Conservation (phyloP, 805 yeast species). For the Zygosaccharomyces pseudorouxii region DNA sequence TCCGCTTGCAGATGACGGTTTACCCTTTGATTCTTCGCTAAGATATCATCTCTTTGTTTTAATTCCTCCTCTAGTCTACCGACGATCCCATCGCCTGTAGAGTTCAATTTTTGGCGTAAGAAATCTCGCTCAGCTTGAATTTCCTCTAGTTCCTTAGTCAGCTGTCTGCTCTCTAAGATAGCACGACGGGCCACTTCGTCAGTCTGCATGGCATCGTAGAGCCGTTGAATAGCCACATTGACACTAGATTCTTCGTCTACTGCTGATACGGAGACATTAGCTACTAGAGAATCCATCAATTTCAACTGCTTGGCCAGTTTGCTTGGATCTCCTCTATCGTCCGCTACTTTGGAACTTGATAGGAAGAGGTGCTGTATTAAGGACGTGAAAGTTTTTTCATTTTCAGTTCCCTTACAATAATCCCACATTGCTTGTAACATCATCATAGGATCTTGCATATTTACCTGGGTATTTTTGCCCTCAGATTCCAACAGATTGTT, state of each 20-base stretch:
- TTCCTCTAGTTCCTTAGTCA: conserved; percentile 48
- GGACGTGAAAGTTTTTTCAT: conserved; percentile 46
- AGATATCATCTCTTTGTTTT: conserved; percentile 62
- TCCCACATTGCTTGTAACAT: conserved; percentile 48
- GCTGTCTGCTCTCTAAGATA: conserved; percentile 52
- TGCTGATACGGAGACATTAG: conserved; percentile 54
- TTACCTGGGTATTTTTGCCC: conserved; percentile 37
- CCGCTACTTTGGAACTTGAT: conserved; percentile 27
- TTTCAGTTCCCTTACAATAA: conserved; percentile 53
- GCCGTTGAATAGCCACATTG: conserved; percentile 74
- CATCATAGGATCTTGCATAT: conserved; percentile 57
- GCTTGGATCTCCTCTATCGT: conserved; percentile 25
- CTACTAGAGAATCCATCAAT: conserved; percentile 65
- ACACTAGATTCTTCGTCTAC: conserved; percentile 57
- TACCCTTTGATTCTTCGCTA: conserved; percentile 58
- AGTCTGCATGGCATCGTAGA: conserved; percentile 72
- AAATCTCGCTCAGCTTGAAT: conserved; percentile 53
- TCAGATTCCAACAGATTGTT: conserved; percentile 27
- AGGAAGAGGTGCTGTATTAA: conserved; percentile 39
- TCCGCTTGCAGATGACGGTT: conserved; percentile 60
- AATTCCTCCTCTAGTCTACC: conserved; percentile 62
- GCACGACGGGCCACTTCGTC: conserved; percentile 88
- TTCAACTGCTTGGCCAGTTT: conserved; percentile 38
- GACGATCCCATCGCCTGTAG: conserved; percentile 81
- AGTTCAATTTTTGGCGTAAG: conserved; percentile 56